Evolutionary conservation across 495 filamentous ascomycete genomes (phyloP).

Genomic region (Penicillium malachiteum): DNA sequence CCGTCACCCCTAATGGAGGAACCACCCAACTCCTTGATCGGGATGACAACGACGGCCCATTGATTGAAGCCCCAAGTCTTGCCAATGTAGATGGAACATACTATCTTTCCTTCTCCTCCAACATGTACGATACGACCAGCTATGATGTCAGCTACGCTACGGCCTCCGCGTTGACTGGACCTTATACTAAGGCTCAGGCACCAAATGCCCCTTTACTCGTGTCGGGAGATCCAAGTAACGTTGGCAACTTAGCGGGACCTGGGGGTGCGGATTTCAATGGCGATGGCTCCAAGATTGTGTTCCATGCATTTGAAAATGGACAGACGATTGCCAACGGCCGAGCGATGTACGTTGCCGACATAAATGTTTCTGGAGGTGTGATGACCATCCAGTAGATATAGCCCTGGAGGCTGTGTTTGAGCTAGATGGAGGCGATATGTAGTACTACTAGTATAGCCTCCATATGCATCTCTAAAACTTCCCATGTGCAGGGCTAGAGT

Average conservation of each 20-base stretch:
- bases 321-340: slow-evolving; percentile 16
- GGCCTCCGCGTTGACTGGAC: slow-evolving; percentile 39
- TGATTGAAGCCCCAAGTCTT: slow-evolving; percentile 58
- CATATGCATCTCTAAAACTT: background rate
- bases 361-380: slow-evolving; percentile 7
- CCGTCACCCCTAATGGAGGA: slow-evolving; percentile 43
- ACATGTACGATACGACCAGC: slow-evolving; percentile 46
- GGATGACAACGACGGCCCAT: slow-evolving; percentile 46
- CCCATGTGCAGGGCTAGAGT: no score
- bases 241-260: slow-evolving; percentile 41
- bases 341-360: slow-evolving; percentile 21
- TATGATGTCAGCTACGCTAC: slow-evolving; percentile 56
- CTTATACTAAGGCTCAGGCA: slow-evolving; percentile 36
- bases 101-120: slow-evolving; percentile 57
- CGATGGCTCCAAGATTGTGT: slow-evolving; percentile 42
- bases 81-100: slow-evolving; percentile 47
- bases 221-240: slow-evolving; percentile 36
- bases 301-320: slow-evolving; percentile 38
- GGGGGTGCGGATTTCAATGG: slow-evolving; percentile 45
- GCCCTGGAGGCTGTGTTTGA: no score
- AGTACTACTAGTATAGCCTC: no score
- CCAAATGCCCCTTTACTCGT: slow-evolving; percentile 36
- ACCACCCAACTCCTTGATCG: slow-evolving; percentile 49
- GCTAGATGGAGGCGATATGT: background rate
- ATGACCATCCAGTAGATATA: slow-evolving; percentile 6